These are phyloP conservation scores for Carnegiea gigantea DNA, from an alignment of 179 eudicot genomes.

Conservation along the genomic window DNA sequence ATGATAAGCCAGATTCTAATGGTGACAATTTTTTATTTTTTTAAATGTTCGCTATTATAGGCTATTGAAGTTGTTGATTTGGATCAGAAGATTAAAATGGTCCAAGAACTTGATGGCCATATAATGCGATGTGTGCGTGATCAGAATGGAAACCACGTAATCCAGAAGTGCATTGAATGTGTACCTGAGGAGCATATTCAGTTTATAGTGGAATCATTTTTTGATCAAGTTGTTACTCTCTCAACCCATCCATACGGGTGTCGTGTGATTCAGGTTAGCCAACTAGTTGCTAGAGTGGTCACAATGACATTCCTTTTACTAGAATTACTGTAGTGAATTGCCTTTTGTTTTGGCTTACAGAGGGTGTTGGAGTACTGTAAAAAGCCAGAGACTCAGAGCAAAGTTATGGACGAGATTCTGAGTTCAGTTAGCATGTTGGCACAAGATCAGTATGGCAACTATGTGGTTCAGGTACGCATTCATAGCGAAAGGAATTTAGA, in stretches of 20 bases:
- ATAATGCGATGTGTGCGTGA: slow-evolving; percentile 92
- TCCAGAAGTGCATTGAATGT: slow-evolving; percentile 94
- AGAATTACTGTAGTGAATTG: slow-evolving; percentile 5
- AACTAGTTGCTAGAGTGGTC: slow-evolving; percentile 16
- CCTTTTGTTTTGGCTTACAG: slow-evolving; percentile 36
- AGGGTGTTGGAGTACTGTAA: slow-evolving; percentile 85
- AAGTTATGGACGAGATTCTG: slow-evolving; percentile 82
- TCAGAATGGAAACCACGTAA: slow-evolving; percentile 95
- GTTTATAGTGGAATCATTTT: slow-evolving; percentile 69
- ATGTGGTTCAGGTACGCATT: slow-evolving; percentile 75
- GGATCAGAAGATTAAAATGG: slow-evolving; percentile 84
- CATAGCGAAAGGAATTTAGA: background rate
- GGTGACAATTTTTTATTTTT: background rate
- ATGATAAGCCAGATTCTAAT: background rate
- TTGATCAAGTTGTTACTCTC: slow-evolving; percentile 79
- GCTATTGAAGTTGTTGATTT: slow-evolving; percentile 84
- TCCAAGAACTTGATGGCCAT: slow-evolving; percentile 77
- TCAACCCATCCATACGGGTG: slow-evolving; percentile 97
- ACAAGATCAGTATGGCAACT: slow-evolving; percentile 94
- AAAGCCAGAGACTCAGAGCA: slow-evolving; percentile 65
- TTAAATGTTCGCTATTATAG: slow-evolving; percentile 25
- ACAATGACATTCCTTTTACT: background rate
- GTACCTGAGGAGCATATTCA: slow-evolving; percentile 77
- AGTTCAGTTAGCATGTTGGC: slow-evolving; percentile 80
- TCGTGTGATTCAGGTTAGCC: slow-evolving; percentile 85